Base-by-base conservation (phyloP, 345 rosid genomes). In the Eucalyptus viminalis region DNA sequence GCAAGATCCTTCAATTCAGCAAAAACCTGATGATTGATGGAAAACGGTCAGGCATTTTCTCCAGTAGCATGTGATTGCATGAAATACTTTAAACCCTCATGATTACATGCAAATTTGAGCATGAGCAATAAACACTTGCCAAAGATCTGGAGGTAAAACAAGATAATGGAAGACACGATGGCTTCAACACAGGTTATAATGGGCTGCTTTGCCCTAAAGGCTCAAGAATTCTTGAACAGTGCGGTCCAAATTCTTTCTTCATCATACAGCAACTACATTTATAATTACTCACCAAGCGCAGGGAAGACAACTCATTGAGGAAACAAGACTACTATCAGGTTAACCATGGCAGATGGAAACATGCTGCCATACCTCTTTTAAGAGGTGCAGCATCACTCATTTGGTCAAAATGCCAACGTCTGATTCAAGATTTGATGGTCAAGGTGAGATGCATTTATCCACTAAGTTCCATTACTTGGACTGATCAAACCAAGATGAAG, bases 1-100 rank as follows among this genome's bases (percentile, higher is more conserved):
- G 96, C 95, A 92, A 96, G 97, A 92, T 96, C 97, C 91, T 95
- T 90, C 49, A 97, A 91, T 91, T 96, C 95, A n/a, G 99, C 94
- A 92, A 96, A 96, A 34, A 96, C 99, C 99, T 96, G 88, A 53
- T 92, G 12, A 58, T 53, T 86, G 47, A 65, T 54, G 88, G 45
- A 87, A 22, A 9, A 49, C 40, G 24, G 88, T 58, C 25, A 50
- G 44, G 51, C 69, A 80, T 19, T 24, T 60, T 6, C 16, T 54
- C 65, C 86, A 14, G 83, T 43, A 49, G 72, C 83, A 87, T 29
- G 54, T 17, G 25, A 47, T 87, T 67, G 34, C 49, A 40, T 47
- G 37, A 24, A n/a, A 65, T 62, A 65, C 80, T 31, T 31, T n/a
- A 67, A 67, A 31, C 76, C 80, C 43, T 15, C 43, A 16, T 31